Conservation (phyloP, 1,139 yeast species). For the Pichiaceae sp. region DNA sequence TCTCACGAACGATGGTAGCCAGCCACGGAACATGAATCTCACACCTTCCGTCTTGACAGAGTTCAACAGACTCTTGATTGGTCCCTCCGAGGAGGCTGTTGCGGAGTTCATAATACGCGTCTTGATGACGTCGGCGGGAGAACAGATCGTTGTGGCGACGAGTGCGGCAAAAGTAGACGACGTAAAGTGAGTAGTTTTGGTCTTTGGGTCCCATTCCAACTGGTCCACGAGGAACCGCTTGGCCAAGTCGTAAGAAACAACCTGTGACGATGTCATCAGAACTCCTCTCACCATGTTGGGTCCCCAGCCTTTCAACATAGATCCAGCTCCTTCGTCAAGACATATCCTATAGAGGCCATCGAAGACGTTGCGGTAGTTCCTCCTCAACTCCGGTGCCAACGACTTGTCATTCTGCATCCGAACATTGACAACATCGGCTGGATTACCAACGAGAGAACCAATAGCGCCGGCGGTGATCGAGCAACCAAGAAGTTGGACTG, state of each 20-base stretch:
- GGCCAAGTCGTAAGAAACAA: conserved; percentile 77
- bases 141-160: conserved; percentile 84
- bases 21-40: conserved; percentile 79
- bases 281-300: conserved; percentile 79
- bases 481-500: conserved; percentile 47
- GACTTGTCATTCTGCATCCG: conserved; percentile 88
- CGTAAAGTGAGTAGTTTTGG: conserved; percentile 65
- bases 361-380: conserved; percentile 71
- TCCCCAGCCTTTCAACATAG: conserved; percentile 64
- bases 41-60: conserved; percentile 67
- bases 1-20: conserved; percentile 83
- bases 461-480: conserved; percentile 79
- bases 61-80: conserved; percentile 39
- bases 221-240: conserved; percentile 50
- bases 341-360: conserved; percentile 61
- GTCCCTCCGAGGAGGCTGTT: conserved; percentile 34
- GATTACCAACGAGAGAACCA: conserved; percentile 84
- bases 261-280: conserved; percentile 87
- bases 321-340: conserved; percentile 51
- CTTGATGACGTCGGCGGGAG: conserved; percentile 88
- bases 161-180: conserved; percentile 76
- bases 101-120: conserved; percentile 78
- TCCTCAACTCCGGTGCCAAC: conserved; percentile 53
- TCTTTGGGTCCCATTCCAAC: conserved; percentile 46
- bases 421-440: conserved; percentile 80